Conservation (phyloP, 2,329 filamentous ascomycete species). For the Rosellinia necatrix region DNA sequence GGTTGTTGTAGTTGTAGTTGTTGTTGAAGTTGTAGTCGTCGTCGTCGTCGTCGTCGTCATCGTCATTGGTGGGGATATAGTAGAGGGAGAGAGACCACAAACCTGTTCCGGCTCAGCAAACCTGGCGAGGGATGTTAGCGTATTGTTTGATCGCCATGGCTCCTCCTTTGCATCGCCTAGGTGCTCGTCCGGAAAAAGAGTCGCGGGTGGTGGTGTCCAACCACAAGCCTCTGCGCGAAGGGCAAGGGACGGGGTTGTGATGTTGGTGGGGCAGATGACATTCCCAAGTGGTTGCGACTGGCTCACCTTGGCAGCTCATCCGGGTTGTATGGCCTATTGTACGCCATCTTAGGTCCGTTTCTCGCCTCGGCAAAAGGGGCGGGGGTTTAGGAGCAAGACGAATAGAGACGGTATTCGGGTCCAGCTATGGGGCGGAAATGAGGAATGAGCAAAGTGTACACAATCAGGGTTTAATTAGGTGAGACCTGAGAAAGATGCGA, state of each 20-base stretch:
- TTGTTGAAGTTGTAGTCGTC: not conserved
- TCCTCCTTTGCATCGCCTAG: slow-evolving; percentile 1
- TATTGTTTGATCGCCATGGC: slow-evolving; percentile 19
- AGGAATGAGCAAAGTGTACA: not conserved
- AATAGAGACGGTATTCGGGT: not conserved
- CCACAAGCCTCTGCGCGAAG: not conserved
- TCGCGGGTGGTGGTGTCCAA: not conserved
- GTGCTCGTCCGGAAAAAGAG: not conserved
- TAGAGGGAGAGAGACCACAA: slow-evolving; percentile 30
- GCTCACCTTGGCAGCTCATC: slow-evolving; percentile 90
- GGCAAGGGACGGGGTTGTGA: slow-evolving; percentile 18
- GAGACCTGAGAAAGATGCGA: slow-evolving; percentile 3
- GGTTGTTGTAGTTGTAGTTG: not conserved
- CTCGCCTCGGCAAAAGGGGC: not conserved
- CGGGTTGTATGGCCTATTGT: slow-evolving; percentile 90
- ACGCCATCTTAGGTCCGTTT: slow-evolving; percentile 70
- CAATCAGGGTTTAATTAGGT: slow-evolving; percentile 1
- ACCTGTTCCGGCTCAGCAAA: slow-evolving; percentile 58
- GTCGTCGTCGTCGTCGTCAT: not conserved
- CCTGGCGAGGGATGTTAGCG: slow-evolving; percentile 39
- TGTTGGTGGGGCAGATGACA: slow-evolving; percentile 35
- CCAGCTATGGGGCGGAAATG: no score
- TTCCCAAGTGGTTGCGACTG: not conserved
- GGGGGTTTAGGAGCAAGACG: no score
- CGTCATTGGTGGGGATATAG: no score